These are phyloP conservation scores for Amanita fuliginea DNA, from an alignment of 768 basidiomycete species.

Conservation along the genomic window DNA sequence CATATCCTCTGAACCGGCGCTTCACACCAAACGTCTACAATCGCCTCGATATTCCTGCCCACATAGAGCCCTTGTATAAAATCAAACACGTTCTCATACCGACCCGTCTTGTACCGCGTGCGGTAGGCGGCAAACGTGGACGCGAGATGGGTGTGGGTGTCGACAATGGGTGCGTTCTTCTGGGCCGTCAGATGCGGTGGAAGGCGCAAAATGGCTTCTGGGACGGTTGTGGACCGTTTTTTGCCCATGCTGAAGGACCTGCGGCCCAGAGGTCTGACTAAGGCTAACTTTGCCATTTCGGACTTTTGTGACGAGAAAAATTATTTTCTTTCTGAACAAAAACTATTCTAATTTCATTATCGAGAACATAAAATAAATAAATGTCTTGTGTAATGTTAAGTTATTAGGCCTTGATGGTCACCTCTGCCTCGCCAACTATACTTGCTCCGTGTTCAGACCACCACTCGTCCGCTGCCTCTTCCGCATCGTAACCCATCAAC, in stretches of 20 bases:
- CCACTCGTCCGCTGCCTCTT: slow-evolving; percentile 39
- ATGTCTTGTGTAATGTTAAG: too few relatives aligned
- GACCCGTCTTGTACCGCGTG: slow-evolving; percentile 46
- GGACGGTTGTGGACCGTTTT: slow-evolving; percentile 25
- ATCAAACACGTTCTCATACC: slow-evolving; percentile 46
- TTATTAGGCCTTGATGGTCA: neutral
- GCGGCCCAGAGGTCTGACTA: neutral
- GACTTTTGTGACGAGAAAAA: too few relatives aligned
- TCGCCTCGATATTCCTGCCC: slow-evolving; percentile 44
- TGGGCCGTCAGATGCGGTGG: slow-evolving; percentile 17
- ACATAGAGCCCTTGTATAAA: slow-evolving; percentile 56
- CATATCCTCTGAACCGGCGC: slow-evolving; percentile 54
- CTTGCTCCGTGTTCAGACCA: slow-evolving; percentile 14
- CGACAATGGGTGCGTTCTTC: slow-evolving; percentile 38
- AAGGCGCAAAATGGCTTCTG: slow-evolving; percentile 25
- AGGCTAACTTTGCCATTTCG: neutral
- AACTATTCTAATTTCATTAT: too few relatives aligned
- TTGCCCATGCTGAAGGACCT: slow-evolving; percentile 22
- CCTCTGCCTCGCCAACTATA: neutral
- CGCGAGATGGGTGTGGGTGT: slow-evolving; percentile 81
- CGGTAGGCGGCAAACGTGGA: slow-evolving; percentile 61
- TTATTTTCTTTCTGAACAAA: too few relatives aligned
- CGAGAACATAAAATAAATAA: too few relatives aligned
- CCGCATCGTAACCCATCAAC: slow-evolving; percentile 48
- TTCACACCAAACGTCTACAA: slow-evolving; percentile 89